Evolutionary conservation across 1,284 basidiomycete genomes (phyloP), one percentile per base, ranked within the genome.

Genomic region (Malassezia sympodialis): DNA sequence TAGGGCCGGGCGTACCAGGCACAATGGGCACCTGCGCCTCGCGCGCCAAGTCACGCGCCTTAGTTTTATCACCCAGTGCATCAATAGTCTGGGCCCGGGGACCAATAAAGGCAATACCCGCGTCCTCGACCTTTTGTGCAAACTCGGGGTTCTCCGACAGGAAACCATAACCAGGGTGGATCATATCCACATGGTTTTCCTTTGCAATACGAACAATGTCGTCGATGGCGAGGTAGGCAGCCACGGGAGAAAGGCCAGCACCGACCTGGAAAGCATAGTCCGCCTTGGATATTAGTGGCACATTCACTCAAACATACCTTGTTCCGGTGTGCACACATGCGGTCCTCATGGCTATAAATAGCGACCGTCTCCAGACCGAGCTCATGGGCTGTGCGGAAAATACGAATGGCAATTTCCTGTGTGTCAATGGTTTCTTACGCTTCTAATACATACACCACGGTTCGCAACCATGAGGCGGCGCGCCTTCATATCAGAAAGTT

Each of bases 241-340:
- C 90, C 49, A 98, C 94, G 35, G 94, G 94, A 14, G 90, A 87
- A 56, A 96, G 78, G 23, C 93, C 93, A 69, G 88, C 89, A 60
- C 94, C 94, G 66, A 98, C 93, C 76, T 91, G 87, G 78, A 96
- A 98, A 1, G 93, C 91, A 78, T 98, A 93, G 77, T 99, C 94
- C 60, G 91, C 88, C 88, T 90, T 26, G 4, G 26, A 17, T 21
- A 23, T 34, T 21, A 43, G 24, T 17, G 8, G 15, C 19, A 30
- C 42, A 32, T 19, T 12, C 4, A 6, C 30, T 23, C 24, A 31
- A n/a, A 15, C 51, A 37, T 41, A 55, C 88, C 84, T 98, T 98
- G 78, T 96, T 91, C 72, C 94, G 83, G 80, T 99, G 94, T 40
- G 94, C 93, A 55, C 84, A 88, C 79, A 96, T 83, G 61, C 94